These are phyloP conservation scores for Globisporangium sylvaticum DNA, from an alignment of 352 stramenopile species.

Conservation along the genomic window DNA sequence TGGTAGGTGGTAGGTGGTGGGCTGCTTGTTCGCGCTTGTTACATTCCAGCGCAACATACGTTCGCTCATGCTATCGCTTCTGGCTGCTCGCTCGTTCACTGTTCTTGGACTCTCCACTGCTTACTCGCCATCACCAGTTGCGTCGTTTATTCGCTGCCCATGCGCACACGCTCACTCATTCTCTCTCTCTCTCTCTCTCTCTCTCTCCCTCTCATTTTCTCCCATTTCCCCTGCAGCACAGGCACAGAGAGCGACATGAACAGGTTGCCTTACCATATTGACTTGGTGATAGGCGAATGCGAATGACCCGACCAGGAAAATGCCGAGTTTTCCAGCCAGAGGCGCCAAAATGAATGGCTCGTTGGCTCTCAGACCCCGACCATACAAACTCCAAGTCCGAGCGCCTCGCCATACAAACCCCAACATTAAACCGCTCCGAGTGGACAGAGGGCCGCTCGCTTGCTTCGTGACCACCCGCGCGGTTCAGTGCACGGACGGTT, in stretches of 20 bases:
- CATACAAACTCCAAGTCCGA: constrained; percentile 46
- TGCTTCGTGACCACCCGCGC: neutral
- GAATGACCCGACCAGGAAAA: constrained; percentile 48
- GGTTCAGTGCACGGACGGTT: neutral
- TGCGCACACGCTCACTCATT: neutral
- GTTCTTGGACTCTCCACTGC: neutral
- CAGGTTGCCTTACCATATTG: constrained; percentile 77
- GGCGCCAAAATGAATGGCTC: constrained; percentile 79
- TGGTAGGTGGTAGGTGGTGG: neutral
- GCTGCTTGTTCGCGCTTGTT: neutral
- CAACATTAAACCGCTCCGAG: constrained; percentile 11
- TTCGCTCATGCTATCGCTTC: neutral
- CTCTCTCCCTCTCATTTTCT: neutral
- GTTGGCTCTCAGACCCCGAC: constrained; percentile 39
- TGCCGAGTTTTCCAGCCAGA: constrained; percentile 16
- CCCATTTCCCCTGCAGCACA: neutral
- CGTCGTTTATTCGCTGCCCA: neutral
- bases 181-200: neutral
- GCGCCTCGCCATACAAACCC: constrained; percentile 30
- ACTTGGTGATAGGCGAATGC: constrained; percentile 88
- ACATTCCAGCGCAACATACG: neutral
- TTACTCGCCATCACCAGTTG: neutral
- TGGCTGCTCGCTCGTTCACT: neutral
- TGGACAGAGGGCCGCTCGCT: neutral
- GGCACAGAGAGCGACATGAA: constrained; percentile 1